Base-by-base conservation (phyloP, 352 stramenopile species). In the Globisporangium spiculum region DNA sequence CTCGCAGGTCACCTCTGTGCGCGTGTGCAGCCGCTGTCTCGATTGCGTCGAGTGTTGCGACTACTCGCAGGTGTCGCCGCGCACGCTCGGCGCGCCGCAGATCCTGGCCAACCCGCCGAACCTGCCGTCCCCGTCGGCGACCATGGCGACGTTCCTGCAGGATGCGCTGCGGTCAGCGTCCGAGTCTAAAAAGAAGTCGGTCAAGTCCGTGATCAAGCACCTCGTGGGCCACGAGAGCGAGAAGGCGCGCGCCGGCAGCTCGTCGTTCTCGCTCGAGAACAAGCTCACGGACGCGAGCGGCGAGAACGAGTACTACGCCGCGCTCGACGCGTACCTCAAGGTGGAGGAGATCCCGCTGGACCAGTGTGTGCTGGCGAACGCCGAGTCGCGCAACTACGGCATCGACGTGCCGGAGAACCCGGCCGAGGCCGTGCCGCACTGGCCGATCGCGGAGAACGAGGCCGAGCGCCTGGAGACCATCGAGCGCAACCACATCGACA, bases 1-100 rank as follows among this genome's bases (percentile, higher is more conserved):
- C 8, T 75, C 73, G 16, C 60, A 72, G 6, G 32, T 81, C 32
- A 73, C 79, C 4, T 77, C 71, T 1, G 68, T 88, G 27, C 78
- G 77, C 3, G 74, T 88, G 5, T 92, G 83, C 65, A 66, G 57
- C 1, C 74, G 73, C 4, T 92, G 83, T 52, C 60, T 92, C 26
- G 75, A 84, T 32, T 80, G 79, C 14, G 80, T 92, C 5, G 76
- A 85, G 69, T 66, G 70, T 20, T 78, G 76, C 36, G 78, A 90
- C 60, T 92, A 87, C 65, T 73, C 72, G 3, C 55, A 79, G 7
- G 65, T 91, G 5, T n/a, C 80, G 10, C 73, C 81, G 8, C 16
- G 67, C 0, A 76, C 61, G 0, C 74, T 74, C 20, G 79, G 77
- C 24, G 54, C 46, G 9, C 61, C 75, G 12, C 48, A 67, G 41